Evolutionary conservation across 495 filamentous ascomycete species (phyloP).

Genomic region (Pseudoneurospora amorphoporcata): DNA sequence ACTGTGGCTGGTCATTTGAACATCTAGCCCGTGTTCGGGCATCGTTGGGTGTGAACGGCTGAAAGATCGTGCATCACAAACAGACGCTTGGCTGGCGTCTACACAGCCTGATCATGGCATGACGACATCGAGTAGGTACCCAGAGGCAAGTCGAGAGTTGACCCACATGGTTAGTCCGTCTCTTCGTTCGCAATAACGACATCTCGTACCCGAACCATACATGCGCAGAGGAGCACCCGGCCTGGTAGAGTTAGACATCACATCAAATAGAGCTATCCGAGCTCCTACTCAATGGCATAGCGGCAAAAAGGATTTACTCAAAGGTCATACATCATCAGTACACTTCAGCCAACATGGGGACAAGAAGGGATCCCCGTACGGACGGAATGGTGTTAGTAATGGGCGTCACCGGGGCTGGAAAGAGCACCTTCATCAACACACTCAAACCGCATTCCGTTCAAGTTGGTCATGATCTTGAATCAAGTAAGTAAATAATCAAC

Average conservation of each 20-base stretch:
- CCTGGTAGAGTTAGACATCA: background rate
- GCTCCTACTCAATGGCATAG: background rate
- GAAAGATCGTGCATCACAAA: background rate
- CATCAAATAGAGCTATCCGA: background rate
- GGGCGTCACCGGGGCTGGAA: background rate
- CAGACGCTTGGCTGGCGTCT: background rate
- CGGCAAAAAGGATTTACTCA: background rate
- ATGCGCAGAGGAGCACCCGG: background rate
- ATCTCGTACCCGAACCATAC: background rate
- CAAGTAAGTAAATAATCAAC: background rate
- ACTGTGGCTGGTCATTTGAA: background rate
- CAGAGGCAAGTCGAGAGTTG: background rate
- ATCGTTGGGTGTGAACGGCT: background rate
- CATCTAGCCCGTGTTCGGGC: background rate
- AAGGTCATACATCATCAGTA: background rate
- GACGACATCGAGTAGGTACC: background rate
- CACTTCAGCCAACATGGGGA: background rate
- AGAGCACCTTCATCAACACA: background rate
- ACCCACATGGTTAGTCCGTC: background rate
- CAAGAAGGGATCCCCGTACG: background rate
- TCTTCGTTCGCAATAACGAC: background rate
- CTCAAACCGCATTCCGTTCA: background rate
- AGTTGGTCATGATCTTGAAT: background rate
- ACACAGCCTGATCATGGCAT: background rate
- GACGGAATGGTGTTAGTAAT: slow-evolving; percentile 1